Evolutionary conservation across 2,329 filamentous ascomycete genomes (phyloP), one percentile per base, ranked within the genome.

Genomic region (Ciborinia camelliae): DNA sequence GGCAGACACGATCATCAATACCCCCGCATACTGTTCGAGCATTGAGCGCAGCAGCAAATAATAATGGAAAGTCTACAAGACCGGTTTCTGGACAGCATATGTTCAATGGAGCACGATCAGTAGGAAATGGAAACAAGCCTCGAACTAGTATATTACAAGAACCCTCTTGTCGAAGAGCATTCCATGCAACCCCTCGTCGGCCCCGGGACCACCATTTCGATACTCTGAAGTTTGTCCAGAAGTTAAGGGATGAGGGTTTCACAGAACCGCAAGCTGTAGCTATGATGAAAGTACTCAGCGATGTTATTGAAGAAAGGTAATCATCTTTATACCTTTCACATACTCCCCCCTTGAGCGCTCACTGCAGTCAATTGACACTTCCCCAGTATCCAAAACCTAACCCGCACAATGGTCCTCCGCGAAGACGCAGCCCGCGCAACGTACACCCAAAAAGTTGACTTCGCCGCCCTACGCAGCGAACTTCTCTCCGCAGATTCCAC

Each of bases 241-340:
- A 91, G 61, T 81, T 99, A 48, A 88, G 94, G 76, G 86, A 86
- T 70, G 95, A 99, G 76, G 95, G 95, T 0, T 97, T 98, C 77
- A 97, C 92, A 30, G 94, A 98, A 77, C 90, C 93, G 71, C 95
- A 99, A 78, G 89, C 93, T 2, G 92, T 92, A 32, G 94, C 95
- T n/a, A 95, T 97, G 90, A 98, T 99, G 95, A 91, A 91, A 76
- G 91, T 98, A 8, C 82, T 99, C 47, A 93, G 92, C 78, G 93
- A 98, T 76, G 94, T 98, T 12, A 97, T 99, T 70, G 91, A 98
- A 76, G 95, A 99, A 79, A 96, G 89, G 88, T 89, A 71, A 30
- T 47, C n/a, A n/a, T 5, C 12, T 39, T 20, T 12, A 23, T 2
- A 14, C 9, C 23, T 18, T 62, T 37, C 12, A 26, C 41, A 28